Conservation (phyloP, 306 rosid species). For the Cercis canadensis region DNA sequence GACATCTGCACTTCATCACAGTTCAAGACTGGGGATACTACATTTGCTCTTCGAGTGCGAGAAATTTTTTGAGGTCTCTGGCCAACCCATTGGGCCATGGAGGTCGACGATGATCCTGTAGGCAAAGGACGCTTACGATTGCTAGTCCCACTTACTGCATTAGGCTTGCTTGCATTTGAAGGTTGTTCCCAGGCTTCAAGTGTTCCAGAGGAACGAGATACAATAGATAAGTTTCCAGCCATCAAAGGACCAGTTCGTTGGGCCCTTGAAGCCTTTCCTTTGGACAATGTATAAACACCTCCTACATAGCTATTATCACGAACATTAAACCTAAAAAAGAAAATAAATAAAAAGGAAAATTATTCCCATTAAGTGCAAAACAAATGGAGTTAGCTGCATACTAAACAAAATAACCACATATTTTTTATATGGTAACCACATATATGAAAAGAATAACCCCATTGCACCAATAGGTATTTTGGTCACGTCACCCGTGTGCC, state of each 20-base stretch:
- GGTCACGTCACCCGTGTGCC: no score
- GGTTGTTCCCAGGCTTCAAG: slow-evolving; percentile 68
- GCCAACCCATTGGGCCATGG: slow-evolving; percentile 89
- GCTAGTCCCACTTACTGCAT: slow-evolving; percentile 47
- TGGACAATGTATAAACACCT: slow-evolving; percentile 55
- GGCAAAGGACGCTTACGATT: slow-evolving; percentile 69
- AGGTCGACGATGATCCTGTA: slow-evolving; percentile 62
- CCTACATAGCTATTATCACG: slow-evolving; percentile 57
- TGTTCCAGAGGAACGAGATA: slow-evolving; percentile 60
- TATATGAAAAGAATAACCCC: no score
- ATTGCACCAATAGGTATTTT: no score
- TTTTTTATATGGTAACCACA: no score
- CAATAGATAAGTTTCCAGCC: slow-evolving; percentile 58
- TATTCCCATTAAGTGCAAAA: neutral
- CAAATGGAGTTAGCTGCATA: no score
- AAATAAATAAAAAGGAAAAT: slow-evolving; percentile 2
- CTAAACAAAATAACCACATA: no score
- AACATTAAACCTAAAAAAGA: slow-evolving; percentile 53
- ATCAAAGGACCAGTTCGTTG: slow-evolving; percentile 63
- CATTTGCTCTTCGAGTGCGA: slow-evolving; percentile 82
- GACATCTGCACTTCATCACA: slow-evolving; percentile 63
- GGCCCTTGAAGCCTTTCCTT: slow-evolving; percentile 81
- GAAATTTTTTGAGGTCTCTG: slow-evolving; percentile 85
- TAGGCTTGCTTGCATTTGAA: slow-evolving; percentile 56
- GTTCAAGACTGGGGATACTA: slow-evolving; percentile 70